These are phyloP conservation scores for Ramalina peruviana DNA, from an alignment of 495 filamentous ascomycete genomes.

Conservation along the genomic window DNA sequence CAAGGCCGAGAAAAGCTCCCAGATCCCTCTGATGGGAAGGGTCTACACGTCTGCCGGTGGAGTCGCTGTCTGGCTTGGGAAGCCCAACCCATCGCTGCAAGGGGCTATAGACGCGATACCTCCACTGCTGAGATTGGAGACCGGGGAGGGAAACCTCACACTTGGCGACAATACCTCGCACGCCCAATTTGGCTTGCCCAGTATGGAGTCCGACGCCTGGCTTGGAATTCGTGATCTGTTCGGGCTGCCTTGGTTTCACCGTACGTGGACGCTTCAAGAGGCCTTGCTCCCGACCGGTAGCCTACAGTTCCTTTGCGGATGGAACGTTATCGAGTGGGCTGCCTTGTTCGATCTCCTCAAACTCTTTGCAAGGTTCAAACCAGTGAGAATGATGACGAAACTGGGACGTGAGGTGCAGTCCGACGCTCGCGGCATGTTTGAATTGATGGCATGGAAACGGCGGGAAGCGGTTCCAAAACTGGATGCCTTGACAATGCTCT, in stretches of 20 bases:
- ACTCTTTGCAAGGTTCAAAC: not conserved
- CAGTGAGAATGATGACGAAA: not conserved
- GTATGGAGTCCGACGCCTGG: not conserved
- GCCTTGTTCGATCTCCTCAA: not conserved
- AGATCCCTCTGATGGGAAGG: slow-evolving; percentile 14
- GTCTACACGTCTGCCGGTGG: slow-evolving; percentile 12
- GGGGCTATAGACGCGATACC: not conserved
- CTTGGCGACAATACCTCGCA: not conserved
- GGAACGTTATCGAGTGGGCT: not conserved
- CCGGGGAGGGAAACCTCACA: not conserved
- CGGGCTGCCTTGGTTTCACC: not conserved
- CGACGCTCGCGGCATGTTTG: not conserved
- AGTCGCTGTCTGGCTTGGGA: slow-evolving; percentile 15
- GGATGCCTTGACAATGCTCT: not conserved
- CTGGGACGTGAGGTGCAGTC: not conserved
- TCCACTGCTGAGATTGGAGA: not conserved
- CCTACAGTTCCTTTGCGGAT: not conserved
- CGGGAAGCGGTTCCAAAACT: not conserved
- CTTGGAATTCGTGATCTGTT: not conserved
- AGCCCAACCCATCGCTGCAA: not conserved
- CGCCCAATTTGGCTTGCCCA: not conserved
- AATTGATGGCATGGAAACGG: too few species aligned
- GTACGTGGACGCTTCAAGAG: not conserved
- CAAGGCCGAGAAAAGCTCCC: slow-evolving; percentile 7
- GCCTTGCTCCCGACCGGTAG: not conserved